Evolutionary conservation across 2,329 filamentous ascomycete genomes (phyloP).

Genomic region (Xylariaceae sp.): DNA sequence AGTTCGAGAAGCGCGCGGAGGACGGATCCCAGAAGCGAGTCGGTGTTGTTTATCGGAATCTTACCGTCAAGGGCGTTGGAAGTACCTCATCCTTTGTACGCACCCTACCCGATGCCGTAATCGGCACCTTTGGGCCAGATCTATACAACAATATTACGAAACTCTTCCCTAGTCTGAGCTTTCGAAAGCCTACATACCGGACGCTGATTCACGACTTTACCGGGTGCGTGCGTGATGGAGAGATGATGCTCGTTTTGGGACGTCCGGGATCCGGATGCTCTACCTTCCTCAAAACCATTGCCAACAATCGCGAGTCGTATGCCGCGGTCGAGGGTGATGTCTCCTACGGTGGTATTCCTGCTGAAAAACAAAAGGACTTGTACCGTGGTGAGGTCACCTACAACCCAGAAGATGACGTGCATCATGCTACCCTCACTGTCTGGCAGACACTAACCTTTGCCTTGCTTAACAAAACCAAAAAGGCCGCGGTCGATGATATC

Average conservation of each 20-base stretch:
- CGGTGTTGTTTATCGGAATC: constrained; percentile 69
- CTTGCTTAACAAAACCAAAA: constrained; percentile 68
- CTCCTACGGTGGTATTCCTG: constrained; percentile 65
- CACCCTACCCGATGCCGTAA: constrained; percentile 66
- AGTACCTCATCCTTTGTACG: constrained; percentile 63
- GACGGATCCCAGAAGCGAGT: constrained; percentile 67
- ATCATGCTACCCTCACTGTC: constrained; percentile 69
- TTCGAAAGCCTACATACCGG: constrained; percentile 28
- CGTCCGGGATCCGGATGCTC: constrained; percentile 69
- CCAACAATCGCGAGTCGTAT: constrained; percentile 63
- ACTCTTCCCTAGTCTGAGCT: constrained; percentile 33
- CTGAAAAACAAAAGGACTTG: constrained; percentile 59
- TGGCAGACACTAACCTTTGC: constrained; percentile 75
- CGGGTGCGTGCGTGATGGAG: constrained; percentile 60
- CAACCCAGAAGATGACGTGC: constrained; percentile 70
- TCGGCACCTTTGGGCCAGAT: constrained; percentile 77
- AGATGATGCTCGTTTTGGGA: constrained; percentile 66
- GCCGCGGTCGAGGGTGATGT: constrained; percentile 64
- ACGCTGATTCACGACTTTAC: constrained; percentile 60
- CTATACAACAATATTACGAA: constrained; percentile 57
- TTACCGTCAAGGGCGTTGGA: constrained; percentile 68
- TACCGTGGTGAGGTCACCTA: constrained; percentile 75
- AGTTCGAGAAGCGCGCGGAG: constrained; percentile 67
- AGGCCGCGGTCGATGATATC: constrained; percentile 57
- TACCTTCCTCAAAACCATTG: constrained; percentile 70